Percentiles rank a stretch among this genome's conserved stretches.
Evolutionary conservation across 805 yeast genomes (phyloP).

Genomic region (Barnettozyma salicaria): DNA sequence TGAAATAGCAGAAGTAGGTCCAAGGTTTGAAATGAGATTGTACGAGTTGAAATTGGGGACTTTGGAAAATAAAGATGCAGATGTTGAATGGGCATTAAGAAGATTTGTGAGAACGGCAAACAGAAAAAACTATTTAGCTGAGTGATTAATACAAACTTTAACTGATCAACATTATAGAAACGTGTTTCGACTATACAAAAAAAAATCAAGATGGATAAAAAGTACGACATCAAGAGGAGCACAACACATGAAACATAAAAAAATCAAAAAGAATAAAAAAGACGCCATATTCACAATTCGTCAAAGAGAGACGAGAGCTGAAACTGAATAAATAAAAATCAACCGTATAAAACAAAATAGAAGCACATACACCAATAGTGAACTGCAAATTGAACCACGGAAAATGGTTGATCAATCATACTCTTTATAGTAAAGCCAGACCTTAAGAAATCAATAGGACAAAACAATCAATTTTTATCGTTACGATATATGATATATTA

Average conservation of each 20-base stretch:
- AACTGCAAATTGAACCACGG: no score
- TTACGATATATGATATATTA: no score
- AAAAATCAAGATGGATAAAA: neutral
- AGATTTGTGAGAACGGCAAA: slow-evolving; percentile 93
- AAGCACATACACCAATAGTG: no score
- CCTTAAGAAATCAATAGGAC: no score
- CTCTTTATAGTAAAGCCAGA: no score
- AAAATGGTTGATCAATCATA: no score
- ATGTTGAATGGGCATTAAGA: slow-evolving; percentile 93
- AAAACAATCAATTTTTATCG: neutral
- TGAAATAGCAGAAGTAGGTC: slow-evolving; percentile 94
- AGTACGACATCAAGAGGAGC: neutral
- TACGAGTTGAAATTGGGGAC: slow-evolving; percentile 87
- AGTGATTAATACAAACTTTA: slow-evolving; percentile 7
- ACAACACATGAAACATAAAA: no score
- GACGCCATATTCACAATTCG: no score
- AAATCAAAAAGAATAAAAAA: no score
- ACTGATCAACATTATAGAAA: neutral
- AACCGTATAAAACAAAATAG: no score
- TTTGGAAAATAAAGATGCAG: slow-evolving; percentile 92
- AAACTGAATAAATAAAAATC: no score
- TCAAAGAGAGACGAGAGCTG: no score
- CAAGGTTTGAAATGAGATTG: slow-evolving; percentile 95
- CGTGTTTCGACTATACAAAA: neutral
- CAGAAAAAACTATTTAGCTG: slow-evolving; percentile 75